These are phyloP conservation scores for Candida hispaniensis DNA, from an alignment of 805 yeast species.

Conservation along the genomic window DNA sequence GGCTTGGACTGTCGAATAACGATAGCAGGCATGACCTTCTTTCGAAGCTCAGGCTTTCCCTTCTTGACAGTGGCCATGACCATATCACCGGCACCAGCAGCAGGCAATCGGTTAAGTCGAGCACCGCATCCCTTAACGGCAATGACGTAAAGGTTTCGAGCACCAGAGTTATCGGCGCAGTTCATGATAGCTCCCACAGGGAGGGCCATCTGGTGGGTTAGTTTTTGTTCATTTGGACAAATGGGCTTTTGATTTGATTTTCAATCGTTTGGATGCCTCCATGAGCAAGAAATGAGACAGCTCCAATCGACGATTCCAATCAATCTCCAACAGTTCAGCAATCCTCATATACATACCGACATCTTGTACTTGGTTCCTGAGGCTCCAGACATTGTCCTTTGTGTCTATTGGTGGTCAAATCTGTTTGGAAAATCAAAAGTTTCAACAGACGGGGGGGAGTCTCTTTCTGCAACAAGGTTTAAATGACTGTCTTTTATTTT, in stretches of 20 bases:
- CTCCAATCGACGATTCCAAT: conserved; percentile 6
- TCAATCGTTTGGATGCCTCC: background rate
- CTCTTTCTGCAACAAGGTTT: too few relatives aligned
- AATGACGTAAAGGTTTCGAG: conserved; percentile 96
- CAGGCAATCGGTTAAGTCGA: conserved; percentile 99
- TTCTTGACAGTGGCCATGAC: conserved; percentile 89
- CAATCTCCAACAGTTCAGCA: background rate
- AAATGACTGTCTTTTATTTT: too few relatives aligned
- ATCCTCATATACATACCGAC: conserved; percentile 70
- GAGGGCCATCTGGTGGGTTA: conserved; percentile 70
- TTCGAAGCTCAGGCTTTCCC: conserved; percentile 99
- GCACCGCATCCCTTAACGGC: conserved; percentile 99
- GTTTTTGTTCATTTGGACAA: conserved; percentile 1
- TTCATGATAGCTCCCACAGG: conserved; percentile 99
- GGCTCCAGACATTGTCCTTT: conserved; percentile 46
- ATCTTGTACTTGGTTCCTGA: conserved; percentile 99
- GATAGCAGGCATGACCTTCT: conserved; percentile 99
- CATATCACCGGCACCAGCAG: conserved; percentile 97
- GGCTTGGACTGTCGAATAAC: conserved; percentile 99
- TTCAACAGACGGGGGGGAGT: too few relatives aligned
- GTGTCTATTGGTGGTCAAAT: conserved; percentile 15
- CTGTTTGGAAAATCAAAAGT: too few relatives aligned
- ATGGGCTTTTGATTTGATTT: background rate
- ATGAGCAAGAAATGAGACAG: background rate
- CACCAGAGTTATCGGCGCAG: conserved; percentile 99